Base-by-base conservation (phyloP, 495 filamentous ascomycete species). In the Penicillium coffeae region DNA sequence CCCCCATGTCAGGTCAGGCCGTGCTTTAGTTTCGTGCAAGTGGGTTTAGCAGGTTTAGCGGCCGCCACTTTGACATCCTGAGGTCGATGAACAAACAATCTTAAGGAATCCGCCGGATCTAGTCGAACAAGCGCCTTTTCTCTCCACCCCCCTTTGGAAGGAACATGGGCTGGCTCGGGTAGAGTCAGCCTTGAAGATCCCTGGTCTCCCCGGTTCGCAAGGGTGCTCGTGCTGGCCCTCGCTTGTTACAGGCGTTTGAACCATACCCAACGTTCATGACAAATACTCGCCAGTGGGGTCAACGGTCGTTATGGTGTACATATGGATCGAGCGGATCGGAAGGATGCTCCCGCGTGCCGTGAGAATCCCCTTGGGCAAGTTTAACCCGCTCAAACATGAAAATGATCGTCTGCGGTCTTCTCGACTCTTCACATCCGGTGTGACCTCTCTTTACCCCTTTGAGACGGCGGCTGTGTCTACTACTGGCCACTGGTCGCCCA, bases 301-400 rank as follows among this genome's bases (percentile, higher is more conserved):
- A 16, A 21, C 34, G 25, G 10, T 4, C 25, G 25, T 13, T 42
- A 58, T 54, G 46, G 50, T 54, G 34, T 55, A 58, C 51, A 58
- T 45, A 46, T 45, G 39, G 40, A 54, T 48, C 51, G 47, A 51
- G 27, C 55, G 38, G 55, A 47, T 53, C 54, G 51, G 55, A 58
- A 51, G 39, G 45, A 32, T 20, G 21, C 45, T 22, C 51, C 55
- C 47, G 55, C 47, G 51, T 51, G 40, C 39, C 21, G 19, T 38
- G 25, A 20, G 27, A 42, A 48, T 55, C 51, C 48, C 39, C 44
- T 45, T 51, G 39, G 33, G 8, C 36, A 49, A 13, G 20, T 16
- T 22, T 50, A 21, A 25, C 16, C 34, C 44, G n/a, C 38, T 48
- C 42, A 8, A 18, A 33, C 39, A 13, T 32, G 45, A 38, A 45